phyloP scores from a whole-genome alignment of 371 early-diverging fungal species.

The Mucor plumbeus region DNA sequence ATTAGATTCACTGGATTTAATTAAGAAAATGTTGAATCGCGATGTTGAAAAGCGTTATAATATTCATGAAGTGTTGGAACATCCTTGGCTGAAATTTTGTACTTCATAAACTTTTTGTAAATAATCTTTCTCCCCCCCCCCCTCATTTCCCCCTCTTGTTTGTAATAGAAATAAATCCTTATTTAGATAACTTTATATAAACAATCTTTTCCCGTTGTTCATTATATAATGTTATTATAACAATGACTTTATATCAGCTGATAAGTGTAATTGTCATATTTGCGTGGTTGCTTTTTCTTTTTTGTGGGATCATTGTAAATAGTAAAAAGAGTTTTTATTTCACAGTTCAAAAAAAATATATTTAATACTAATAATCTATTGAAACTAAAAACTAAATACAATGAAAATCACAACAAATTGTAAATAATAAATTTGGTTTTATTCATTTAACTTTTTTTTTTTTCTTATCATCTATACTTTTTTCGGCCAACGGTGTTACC shows the following conservation, averaged over 20 bases:
- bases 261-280: neutral
- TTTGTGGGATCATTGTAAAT: too few species aligned
- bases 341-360: too few species aligned
- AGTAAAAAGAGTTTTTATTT: neutral
- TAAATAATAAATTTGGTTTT: too few species aligned
- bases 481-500: slow-evolving; percentile 22
- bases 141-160: neutral
- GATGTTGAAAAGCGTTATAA: slow-evolving; percentile 54
- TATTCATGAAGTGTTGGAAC: slow-evolving; percentile 60
- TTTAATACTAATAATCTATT: neutral
- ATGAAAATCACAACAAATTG: neutral
- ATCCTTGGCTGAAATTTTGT: slow-evolving; percentile 41
- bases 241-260: neutral
- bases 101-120: neutral
- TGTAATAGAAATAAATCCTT: slow-evolving; percentile 6
- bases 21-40: slow-evolving; percentile 60
- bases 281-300: too few species aligned
- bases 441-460: slow-evolving; percentile 5
- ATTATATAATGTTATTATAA: neutral
- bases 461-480: slow-evolving; percentile 25
- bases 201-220: neutral
- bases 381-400: neutral
- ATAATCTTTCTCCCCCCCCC: too few species aligned
- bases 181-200: neutral
- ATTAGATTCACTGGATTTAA: slow-evolving; percentile 59